Conservation (phyloP, 495 filamentous ascomycete genomes). For the Trichoderma erinaceum region DNA sequence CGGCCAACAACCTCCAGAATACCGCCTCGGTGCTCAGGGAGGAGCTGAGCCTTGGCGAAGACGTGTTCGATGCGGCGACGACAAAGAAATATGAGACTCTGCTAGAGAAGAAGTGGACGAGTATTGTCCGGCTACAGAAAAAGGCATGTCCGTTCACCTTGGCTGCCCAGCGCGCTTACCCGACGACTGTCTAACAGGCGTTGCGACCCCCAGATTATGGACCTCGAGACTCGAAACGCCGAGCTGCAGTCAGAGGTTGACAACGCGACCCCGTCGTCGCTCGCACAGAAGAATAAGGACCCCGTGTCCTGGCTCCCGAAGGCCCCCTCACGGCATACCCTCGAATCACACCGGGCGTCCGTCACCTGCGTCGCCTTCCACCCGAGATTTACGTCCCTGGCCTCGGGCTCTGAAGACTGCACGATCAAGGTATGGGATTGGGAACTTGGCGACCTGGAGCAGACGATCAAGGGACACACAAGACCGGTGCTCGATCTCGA, state of each 20-base stretch:
- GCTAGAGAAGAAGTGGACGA: conserved; percentile 95
- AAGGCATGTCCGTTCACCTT: conserved; percentile 49
- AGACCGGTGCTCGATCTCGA: conserved; percentile 86
- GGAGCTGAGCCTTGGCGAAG: conserved; percentile 57
- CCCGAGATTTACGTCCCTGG: conserved; percentile 83
- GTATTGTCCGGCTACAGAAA: conserved; percentile 82
- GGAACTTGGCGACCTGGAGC: conserved; percentile 88
- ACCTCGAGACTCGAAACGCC: conserved; percentile 68
- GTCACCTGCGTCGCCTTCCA: conserved; percentile 93
- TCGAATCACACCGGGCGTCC: conserved; percentile 76
- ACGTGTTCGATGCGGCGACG: conserved; percentile 67
- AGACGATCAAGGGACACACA: conserved; percentile 89
- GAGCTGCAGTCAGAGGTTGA: conserved; percentile 78
- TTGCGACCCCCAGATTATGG: conserved; percentile 68
- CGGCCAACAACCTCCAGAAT: conserved; percentile 59
- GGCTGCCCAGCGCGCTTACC: background rate
- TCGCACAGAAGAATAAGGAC: conserved; percentile 73
- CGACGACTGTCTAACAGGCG: conserved; percentile 18
- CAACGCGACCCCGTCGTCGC: conserved; percentile 74
- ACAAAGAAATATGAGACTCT: conserved; percentile 85
- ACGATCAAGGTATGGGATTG: conserved; percentile 98
- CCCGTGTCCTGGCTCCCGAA: conserved; percentile 81
- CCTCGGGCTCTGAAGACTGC: conserved; percentile 82
- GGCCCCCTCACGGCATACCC: conserved; percentile 69
- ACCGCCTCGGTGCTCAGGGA: conserved; percentile 61